Percentiles rank a stretch among this genome's conserved stretches.
Evolutionary conservation across 2,329 filamentous ascomycete genomes (phyloP).

Genomic region (Penicillium sp.): DNA sequence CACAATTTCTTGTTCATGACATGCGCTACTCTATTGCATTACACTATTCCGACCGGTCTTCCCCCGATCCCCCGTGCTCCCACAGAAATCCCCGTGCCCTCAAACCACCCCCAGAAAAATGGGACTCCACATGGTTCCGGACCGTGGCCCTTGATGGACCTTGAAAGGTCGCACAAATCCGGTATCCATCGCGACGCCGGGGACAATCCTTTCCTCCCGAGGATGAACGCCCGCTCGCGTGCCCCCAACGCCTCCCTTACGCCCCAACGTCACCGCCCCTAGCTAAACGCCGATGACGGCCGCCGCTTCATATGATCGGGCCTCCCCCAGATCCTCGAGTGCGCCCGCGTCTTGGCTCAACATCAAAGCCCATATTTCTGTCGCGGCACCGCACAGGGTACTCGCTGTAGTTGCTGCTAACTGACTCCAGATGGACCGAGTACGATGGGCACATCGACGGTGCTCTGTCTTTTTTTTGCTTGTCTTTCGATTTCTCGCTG

Average conservation of each 20-base stretch:
- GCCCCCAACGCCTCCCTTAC: neutral
- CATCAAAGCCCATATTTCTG: conserved; percentile 9
- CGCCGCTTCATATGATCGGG: conserved; percentile 35
- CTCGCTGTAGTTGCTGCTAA: conserved; percentile 24
- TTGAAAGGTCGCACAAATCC: conserved; percentile 16
- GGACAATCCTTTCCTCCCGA: conserved; percentile 14
- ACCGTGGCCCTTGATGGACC: neutral
- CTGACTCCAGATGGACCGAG: conserved; percentile 30
- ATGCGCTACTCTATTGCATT: neutral
- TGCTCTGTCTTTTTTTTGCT: conserved; percentile 37
- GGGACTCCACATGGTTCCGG: neutral
- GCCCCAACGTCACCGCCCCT: conserved; percentile 19
- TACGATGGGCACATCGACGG: conserved; percentile 38
- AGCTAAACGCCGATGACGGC: conserved; percentile 25
- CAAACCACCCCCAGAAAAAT: neutral
- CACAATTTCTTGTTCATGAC: neutral
- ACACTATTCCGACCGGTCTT: neutral
- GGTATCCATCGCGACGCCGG: conserved; percentile 15
- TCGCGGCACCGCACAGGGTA: conserved; percentile 26
- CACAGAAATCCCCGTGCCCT: neutral
- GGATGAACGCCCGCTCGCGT: neutral
- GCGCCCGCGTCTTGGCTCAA: conserved; percentile 26
- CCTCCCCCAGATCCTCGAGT: conserved; percentile 28
- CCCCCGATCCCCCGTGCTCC: neutral
- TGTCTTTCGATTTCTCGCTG: conserved; percentile 39